A percentile compares a stretch with the other conserved stretches of the same genome.
phyloP scores from a whole-genome alignment of 2,329 filamentous ascomycete species.

The Coniochaeta sp. region DNA sequence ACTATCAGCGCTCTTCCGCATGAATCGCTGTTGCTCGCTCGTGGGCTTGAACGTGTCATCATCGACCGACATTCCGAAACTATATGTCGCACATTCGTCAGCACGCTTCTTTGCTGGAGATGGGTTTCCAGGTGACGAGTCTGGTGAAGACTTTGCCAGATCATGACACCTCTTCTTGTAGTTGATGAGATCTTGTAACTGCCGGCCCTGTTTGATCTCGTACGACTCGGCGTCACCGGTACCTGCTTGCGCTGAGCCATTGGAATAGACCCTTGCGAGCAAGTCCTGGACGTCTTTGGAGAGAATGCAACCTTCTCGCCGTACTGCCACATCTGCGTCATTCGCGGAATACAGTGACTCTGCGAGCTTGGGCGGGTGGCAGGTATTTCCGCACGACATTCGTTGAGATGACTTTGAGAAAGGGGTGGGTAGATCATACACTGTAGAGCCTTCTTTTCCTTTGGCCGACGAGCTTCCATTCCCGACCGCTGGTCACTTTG shows the following conservation, averaged over 20 bases:
- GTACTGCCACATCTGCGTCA: slow-evolving; percentile 4
- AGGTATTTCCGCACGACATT: slow-evolving; percentile 1
- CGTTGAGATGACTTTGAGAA: not conserved
- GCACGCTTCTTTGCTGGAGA: slow-evolving; percentile 11
- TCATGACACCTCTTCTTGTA: slow-evolving; percentile 1
- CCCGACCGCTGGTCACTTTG: slow-evolving; percentile 8
- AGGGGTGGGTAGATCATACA: slow-evolving; percentile 33
- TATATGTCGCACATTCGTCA: slow-evolving; percentile 22
- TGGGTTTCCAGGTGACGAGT: not conserved
- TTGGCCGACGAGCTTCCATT: slow-evolving; percentile 13
- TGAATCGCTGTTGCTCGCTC: slow-evolving; percentile 31
- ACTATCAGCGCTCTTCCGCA: slow-evolving; percentile 46
- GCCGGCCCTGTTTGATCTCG: not conserved
- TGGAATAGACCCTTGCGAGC: not conserved
- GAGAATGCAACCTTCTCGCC: not conserved
- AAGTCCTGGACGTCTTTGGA: not conserved
- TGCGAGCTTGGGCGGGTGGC: not conserved
- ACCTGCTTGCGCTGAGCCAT: slow-evolving; percentile 1
- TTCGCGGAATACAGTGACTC: slow-evolving; percentile 4
- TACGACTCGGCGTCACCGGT: not conserved
- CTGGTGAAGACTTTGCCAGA: not conserved
- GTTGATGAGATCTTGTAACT: not conserved
- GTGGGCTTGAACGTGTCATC: slow-evolving; percentile 31
- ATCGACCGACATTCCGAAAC: slow-evolving; percentile 42
- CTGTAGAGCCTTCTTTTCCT: slow-evolving; percentile 29